These are phyloP conservation scores for Lupinus albus DNA, from an alignment of 306 rosid genomes.

Conservation along the genomic window DNA sequence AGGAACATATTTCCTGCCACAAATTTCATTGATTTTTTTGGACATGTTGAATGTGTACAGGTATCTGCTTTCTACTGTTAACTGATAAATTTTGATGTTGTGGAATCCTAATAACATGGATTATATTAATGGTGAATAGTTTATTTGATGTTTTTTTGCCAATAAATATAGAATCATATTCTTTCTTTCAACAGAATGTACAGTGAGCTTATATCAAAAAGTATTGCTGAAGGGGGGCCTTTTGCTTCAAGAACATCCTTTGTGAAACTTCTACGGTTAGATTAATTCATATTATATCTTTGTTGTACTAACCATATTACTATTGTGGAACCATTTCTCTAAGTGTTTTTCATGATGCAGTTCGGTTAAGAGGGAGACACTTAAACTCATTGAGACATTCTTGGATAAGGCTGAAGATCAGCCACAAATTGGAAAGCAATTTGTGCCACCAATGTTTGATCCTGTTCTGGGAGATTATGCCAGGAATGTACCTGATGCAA, in stretches of 20 bases:
- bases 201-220: slow-evolving; percentile 94
- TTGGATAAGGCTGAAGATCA: slow-evolving; percentile 99
- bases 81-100: background rate
- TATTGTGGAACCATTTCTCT: background rate
- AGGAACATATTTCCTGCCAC: slow-evolving; percentile 93
- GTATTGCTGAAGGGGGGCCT: slow-evolving; percentile 92
- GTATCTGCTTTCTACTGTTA: slow-evolving; percentile 43
- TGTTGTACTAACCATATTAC: slow-evolving; percentile 8
- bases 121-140: background rate
- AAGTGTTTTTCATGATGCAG: slow-evolving; percentile 51
- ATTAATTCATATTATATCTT: slow-evolving; percentile 10
- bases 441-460: slow-evolving; percentile 98
- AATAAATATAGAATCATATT: slow-evolving; percentile 22
- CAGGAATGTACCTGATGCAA: slow-evolving; percentile 93
- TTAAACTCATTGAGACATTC: slow-evolving; percentile 92
- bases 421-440: slow-evolving; percentile 86
- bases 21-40: slow-evolving; percentile 83
- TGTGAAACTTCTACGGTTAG: slow-evolving; percentile 88
- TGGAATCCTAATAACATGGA: slow-evolving; percentile 5
- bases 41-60: slow-evolving; percentile 99
- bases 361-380: slow-evolving; percentile 96
- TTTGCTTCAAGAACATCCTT: slow-evolving; percentile 83
- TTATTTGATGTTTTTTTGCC: background rate
- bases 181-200: slow-evolving; percentile 74
- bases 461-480: slow-evolving; percentile 91